Evolutionary conservation across 129 eudicot species (phyloP).

Genomic region (Silybum marianum): DNA sequence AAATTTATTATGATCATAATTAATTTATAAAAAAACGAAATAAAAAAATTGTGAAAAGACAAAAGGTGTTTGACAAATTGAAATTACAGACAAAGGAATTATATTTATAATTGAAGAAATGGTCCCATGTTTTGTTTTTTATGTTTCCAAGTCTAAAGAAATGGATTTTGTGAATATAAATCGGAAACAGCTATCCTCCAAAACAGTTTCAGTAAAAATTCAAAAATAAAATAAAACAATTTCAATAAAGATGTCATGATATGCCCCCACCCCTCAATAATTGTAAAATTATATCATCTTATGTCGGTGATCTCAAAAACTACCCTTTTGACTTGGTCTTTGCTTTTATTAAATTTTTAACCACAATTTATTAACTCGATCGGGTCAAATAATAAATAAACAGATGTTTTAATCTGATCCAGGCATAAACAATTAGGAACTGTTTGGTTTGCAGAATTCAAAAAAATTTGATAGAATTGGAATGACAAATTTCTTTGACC

Average conservation of each 20-base stretch:
- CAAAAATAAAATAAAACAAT: not conserved
- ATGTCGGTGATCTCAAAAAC: not conserved
- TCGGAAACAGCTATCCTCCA: slow-evolving; percentile 31
- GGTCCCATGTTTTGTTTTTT: slow-evolving; percentile 30
- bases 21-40: not conserved
- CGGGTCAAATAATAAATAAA: not conserved
- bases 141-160: slow-evolving; percentile 25
- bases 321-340: not conserved
- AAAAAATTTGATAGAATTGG: too few species aligned
- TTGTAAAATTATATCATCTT: not conserved
- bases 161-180: slow-evolving; percentile 11
- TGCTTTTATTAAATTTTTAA: not conserved
- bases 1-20: too few species aligned
- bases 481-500: too few species aligned
- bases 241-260: not conserved
- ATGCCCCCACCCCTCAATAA: not conserved
- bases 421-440: too few species aligned
- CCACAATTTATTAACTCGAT: not conserved
- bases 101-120: not conserved
- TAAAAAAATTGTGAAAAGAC: not conserved
- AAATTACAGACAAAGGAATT: slow-evolving; percentile 17
- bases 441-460: too few species aligned
- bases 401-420: not conserved
- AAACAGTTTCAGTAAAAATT: not conserved
- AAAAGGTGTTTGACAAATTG: slow-evolving; percentile 21